A percentile compares a stretch with the other conserved stretches of the same genome.
phyloP scores from a whole-genome alignment of 441 rosid genomes.

The Theobroma grandiflorum region DNA sequence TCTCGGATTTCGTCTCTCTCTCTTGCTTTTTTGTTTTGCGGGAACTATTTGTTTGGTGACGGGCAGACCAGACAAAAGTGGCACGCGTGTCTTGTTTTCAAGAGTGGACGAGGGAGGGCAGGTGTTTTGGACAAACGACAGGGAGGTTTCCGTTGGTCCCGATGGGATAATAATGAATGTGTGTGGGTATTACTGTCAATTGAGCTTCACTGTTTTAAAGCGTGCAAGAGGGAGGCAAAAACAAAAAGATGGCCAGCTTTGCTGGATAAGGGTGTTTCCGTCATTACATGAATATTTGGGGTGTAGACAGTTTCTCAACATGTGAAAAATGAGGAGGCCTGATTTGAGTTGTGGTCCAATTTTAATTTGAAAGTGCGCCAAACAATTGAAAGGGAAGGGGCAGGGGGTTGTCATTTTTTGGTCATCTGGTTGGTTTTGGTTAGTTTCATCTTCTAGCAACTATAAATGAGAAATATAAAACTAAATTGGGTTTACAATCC shows the following conservation, averaged over 20 bases:
- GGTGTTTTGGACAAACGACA: not conserved
- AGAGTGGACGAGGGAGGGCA: conserved; percentile 19
- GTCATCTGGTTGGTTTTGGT: too few species aligned
- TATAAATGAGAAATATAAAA: too few species aligned
- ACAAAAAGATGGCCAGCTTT: not conserved
- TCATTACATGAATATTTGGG: not conserved
- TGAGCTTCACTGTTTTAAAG: not conserved
- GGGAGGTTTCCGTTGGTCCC: not conserved
- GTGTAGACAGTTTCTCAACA: too few species aligned
- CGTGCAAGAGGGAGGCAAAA: not conserved
- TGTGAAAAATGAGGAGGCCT: too few species aligned
- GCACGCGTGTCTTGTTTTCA: not conserved
- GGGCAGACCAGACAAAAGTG: conserved; percentile 1
- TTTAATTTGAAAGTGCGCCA: too few species aligned
- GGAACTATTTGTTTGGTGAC: not conserved
- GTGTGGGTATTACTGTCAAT: conserved; percentile 15
- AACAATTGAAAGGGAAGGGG: too few species aligned
- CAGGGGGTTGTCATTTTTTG: too few species aligned
- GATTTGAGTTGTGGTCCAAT: too few species aligned
- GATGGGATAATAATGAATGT: not conserved
- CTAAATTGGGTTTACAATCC: too few species aligned
- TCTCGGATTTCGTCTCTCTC: not conserved
- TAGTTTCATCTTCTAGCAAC: too few species aligned
- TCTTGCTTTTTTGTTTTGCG: conserved; percentile 1
- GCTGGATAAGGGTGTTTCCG: not conserved